phyloP scores from a whole-genome alignment of 129 eudicot species.

The Tanacetum coccineum region DNA sequence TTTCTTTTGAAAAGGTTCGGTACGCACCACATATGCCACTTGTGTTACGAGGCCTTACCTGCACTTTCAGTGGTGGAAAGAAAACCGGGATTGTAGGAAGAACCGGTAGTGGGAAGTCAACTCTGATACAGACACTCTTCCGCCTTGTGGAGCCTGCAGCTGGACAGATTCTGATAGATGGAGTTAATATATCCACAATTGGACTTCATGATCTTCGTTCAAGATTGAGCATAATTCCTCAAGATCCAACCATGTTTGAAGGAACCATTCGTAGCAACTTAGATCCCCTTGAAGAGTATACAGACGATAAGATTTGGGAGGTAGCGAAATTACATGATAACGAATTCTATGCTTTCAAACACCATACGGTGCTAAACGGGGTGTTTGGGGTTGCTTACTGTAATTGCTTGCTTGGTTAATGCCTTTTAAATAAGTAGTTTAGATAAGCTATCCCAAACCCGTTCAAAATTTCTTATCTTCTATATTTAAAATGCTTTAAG shows the following conservation, averaged over 20 bases:
- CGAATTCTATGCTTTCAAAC: not conserved
- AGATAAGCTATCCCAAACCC: not conserved
- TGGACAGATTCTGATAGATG: constrained; percentile 70
- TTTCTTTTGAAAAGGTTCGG: constrained; percentile 48
- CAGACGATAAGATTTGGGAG: constrained; percentile 96
- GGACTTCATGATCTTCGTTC: constrained; percentile 91
- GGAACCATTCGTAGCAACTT: constrained; percentile 83
- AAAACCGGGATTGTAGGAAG: constrained; percentile 92
- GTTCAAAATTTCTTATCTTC: not conserved
- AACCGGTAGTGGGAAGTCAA: constrained; percentile 93
- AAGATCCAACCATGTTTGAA: constrained; percentile 99
- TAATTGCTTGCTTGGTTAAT: not conserved
- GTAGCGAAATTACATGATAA: constrained; percentile 26
- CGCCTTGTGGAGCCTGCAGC: constrained; percentile 81
- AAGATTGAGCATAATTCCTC: constrained; percentile 86
- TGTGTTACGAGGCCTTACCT: constrained; percentile 83
- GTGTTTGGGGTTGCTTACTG: not conserved
- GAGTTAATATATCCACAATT: constrained; percentile 56
- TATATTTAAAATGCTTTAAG: not conserved
- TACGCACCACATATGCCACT: constrained; percentile 94
- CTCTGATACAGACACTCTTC: constrained; percentile 86
- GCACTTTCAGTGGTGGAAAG: constrained; percentile 80
- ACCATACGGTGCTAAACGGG: not conserved
- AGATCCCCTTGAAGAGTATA: constrained; percentile 90
- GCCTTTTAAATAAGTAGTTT: not conserved